These are phyloP conservation scores for Calonectria crousiana DNA, from an alignment of 2,329 filamentous ascomycete species.

Conservation along the genomic window DNA sequence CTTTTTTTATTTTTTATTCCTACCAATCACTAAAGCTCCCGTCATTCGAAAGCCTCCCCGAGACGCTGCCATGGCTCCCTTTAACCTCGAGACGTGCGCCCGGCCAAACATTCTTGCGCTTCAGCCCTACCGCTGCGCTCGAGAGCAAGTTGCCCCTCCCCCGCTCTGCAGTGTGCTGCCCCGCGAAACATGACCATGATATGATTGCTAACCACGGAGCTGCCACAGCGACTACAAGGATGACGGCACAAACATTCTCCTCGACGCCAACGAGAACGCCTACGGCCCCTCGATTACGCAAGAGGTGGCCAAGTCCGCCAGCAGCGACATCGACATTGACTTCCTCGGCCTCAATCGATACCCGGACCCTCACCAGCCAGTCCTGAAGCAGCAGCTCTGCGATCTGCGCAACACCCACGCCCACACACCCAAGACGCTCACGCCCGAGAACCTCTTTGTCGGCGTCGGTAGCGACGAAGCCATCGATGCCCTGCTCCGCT, in stretches of 20 bases:
- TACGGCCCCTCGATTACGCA: constrained; percentile 83
- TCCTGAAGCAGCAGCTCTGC: constrained; percentile 90
- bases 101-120: constrained; percentile 82
- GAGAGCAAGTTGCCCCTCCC: constrained; percentile 71
- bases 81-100: constrained; percentile 80
- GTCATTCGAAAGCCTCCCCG: not conserved
- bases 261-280: constrained; percentile 98
- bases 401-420: constrained; percentile 85
- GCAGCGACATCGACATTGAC: constrained; percentile 66
- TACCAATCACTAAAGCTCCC: not conserved
- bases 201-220: constrained; percentile 17
- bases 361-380: constrained; percentile 92
- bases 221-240: constrained; percentile 93
- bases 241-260: constrained; percentile 92
- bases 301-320: constrained; percentile 51
- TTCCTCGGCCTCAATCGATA: constrained; percentile 90
- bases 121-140: constrained; percentile 83
- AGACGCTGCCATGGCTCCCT: constrained; percentile 65
- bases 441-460: constrained; percentile 89
- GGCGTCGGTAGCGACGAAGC: constrained; percentile 97
- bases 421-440: constrained; percentile 80
- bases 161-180: constrained; percentile 20
- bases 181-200: constrained; percentile 22
- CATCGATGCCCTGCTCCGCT: constrained; percentile 92
- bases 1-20: constrained; percentile 2